A percentile compares a stretch with the other conserved stretches of the same genome.
These are phyloP conservation scores for Fonsecaea pedrosoi DNA, from an alignment of 2,329 filamentous ascomycete genomes.

Conservation along the genomic window DNA sequence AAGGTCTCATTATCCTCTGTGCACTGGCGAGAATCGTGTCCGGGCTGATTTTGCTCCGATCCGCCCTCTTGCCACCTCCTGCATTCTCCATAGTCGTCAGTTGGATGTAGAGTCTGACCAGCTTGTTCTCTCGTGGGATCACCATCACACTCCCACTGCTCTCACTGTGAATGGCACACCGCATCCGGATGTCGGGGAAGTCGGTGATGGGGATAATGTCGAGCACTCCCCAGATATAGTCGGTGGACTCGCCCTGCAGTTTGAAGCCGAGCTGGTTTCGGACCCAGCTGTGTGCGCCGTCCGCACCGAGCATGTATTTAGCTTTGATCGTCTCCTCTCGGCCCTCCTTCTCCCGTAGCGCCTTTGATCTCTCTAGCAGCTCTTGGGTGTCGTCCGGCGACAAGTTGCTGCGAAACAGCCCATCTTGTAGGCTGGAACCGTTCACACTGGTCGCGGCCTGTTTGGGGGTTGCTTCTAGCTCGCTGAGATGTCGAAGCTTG, in stretches of 20 bases:
- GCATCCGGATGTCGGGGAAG: conserved; percentile 66
- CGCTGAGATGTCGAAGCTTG: conserved; percentile 62
- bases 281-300: conserved; percentile 72
- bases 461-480: conserved; percentile 63
- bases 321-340: conserved; percentile 28
- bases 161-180: conserved; percentile 65
- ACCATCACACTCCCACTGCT: conserved; percentile 67
- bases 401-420: conserved; percentile 67
- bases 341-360: conserved; percentile 58
- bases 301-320: conserved; percentile 67
- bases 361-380: conserved; percentile 50
- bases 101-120: conserved; percentile 60
- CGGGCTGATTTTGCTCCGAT: conserved; percentile 68
- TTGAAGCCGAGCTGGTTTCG: conserved; percentile 64
- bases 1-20: conserved; percentile 70
- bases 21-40: conserved; percentile 68
- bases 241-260: conserved; percentile 61
- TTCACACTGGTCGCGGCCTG: conserved; percentile 48
- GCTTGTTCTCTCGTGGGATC: conserved; percentile 67
- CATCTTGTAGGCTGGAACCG: conserved; percentile 52
- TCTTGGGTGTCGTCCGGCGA: conserved; percentile 64
- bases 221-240: conserved; percentile 55
- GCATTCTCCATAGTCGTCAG: conserved; percentile 31
- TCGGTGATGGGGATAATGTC: conserved; percentile 62
- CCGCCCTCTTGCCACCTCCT: conserved; percentile 45